phyloP scores from a whole-genome alignment of 129 eudicot genomes.

The Gnaphalium uliginosum region DNA sequence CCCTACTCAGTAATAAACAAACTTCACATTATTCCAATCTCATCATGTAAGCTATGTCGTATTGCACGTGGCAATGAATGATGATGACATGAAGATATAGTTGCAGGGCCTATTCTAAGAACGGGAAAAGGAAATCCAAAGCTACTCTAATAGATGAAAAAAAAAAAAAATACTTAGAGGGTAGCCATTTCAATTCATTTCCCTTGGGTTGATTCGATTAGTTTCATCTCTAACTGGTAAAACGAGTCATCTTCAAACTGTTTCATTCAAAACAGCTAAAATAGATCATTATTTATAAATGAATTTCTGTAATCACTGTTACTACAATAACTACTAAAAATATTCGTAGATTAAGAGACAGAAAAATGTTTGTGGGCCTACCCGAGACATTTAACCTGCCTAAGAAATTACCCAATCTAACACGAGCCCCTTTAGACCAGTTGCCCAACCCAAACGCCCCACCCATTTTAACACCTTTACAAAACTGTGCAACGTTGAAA shows the following conservation, averaged over 20 bases:
- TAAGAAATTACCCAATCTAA: not conserved
- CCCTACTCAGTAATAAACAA: too few relatives aligned
- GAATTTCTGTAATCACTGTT: too few relatives aligned
- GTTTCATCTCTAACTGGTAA: not conserved
- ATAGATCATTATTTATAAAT: not conserved
- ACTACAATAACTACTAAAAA: too few relatives aligned
- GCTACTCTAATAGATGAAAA: too few relatives aligned
- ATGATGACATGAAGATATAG: not conserved
- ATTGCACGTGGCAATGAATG: not conserved
- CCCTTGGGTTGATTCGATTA: conserved; percentile 1
- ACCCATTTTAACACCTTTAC: conserved; percentile 7
- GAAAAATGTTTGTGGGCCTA: not conserved
- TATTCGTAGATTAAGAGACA: not conserved
- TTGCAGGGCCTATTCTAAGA: not conserved
- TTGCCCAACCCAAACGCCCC: not conserved
- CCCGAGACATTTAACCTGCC: not conserved
- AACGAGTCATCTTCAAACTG: not conserved
- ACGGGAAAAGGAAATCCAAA: not conserved
- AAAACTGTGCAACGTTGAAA: not conserved
- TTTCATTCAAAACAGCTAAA: not conserved
- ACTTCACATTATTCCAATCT: not conserved
- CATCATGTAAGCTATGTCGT: conserved; percentile 3
- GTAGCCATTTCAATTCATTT: not conserved
- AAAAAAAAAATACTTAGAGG: not conserved
- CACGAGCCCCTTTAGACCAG: not conserved